Conservation (phyloP, 2,329 filamentous ascomycete species). For the Ophiostoma populinum region DNA sequence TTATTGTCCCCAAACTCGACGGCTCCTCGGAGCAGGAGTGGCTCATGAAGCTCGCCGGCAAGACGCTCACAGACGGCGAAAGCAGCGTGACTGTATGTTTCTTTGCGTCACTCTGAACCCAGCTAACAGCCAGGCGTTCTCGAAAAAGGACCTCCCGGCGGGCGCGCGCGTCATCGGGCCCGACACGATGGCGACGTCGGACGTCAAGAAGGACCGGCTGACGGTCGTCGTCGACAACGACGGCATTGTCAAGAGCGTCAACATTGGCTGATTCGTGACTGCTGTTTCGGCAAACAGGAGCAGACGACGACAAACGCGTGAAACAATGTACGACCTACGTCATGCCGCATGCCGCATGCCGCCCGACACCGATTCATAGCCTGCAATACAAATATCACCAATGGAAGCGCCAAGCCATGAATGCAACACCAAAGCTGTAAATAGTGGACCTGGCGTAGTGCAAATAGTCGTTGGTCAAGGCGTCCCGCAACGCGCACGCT, state of each 20-base stretch:
- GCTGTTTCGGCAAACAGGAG: too few relatives aligned
- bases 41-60: slow-evolving; percentile 45
- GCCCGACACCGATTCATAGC: too few relatives aligned
- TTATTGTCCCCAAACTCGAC: slow-evolving; percentile 36
- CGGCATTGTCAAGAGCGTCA: slow-evolving; percentile 41
- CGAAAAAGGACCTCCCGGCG: slow-evolving; percentile 40
- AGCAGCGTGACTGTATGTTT: slow-evolving; percentile 33
- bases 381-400: too few relatives aligned
- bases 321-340: too few relatives aligned
- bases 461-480: too few relatives aligned
- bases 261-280: too few relatives aligned
- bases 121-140: slow-evolving; percentile 31
- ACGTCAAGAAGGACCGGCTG: slow-evolving; percentile 34
- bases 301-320: too few relatives aligned
- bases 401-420: too few relatives aligned
- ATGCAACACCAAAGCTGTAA: too few relatives aligned
- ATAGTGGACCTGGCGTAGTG: too few relatives aligned
- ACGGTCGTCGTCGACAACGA: slow-evolving; percentile 44
- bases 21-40: slow-evolving; percentile 36
- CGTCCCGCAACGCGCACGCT: too few relatives aligned
- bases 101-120: background rate
- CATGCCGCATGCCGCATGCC: too few relatives aligned
- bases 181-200: slow-evolving; percentile 39
- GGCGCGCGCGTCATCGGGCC: slow-evolving; percentile 38
- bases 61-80: slow-evolving; percentile 36